Base-by-base conservation (phyloP, 1,139 yeast genomes). In the Lodderomyces parapsilosis region DNA sequence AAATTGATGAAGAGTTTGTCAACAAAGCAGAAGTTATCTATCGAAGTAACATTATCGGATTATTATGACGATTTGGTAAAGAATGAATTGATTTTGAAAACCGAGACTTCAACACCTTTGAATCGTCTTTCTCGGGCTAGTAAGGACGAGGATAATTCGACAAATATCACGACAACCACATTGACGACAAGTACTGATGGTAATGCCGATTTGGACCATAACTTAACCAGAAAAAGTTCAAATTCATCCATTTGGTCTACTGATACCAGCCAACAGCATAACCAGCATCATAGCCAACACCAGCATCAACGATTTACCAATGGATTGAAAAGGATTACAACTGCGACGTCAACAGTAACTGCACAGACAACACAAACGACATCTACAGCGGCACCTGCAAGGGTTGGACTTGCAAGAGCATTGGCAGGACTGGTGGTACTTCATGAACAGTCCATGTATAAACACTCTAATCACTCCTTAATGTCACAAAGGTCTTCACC, bases 341-440 rank as follows among this genome's bases (percentile, higher is more conserved):
- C 68, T 13, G 60, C 63, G 6, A 60, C 68, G 3, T 66, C 74
- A 1, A 60, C 62, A 7, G 59, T 60, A 2, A 58, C 72, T 2
- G 62, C 61, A 32, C 56, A 53, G 42, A 62, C 66, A 4, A 62
- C 58, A 43, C 58, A 64, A 2, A 62, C 57, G 8, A 42, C 33
- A 30, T 34, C 37, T 36, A n/a, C 40, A 9, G 25, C 42, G 10
- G 25, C 31, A 34, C 38, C 41, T 13, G 38, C 41, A 23, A 43
- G 76, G 37, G 73, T 68, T 8, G 78, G 78, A 3, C 68, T 73
- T 48, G 70, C 77, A 4, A 56, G 78, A 40, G 78, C 77, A 2
- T 60, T 73, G 36, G 55, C 60, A 17, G 49, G 45, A 4, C 49
- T 33, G 39, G 27, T 32, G 27, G 9, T 28, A 3, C 38, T 22